Evolutionary conservation across 129 eudicot species (phyloP).

Genomic region (Tanacetum coccineum): DNA sequence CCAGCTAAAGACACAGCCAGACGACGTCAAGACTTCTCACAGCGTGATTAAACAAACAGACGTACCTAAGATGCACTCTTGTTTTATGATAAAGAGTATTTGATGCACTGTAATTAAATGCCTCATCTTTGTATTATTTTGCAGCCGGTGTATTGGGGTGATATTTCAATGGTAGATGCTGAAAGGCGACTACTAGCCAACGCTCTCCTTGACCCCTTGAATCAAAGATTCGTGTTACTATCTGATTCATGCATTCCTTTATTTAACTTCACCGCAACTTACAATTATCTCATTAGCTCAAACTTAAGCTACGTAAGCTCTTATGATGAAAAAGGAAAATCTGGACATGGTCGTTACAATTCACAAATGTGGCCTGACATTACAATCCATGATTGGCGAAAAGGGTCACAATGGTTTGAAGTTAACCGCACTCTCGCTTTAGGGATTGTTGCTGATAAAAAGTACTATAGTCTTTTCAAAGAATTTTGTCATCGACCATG

Average conservation of each 20-base stretch:
- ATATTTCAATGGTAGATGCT: conserved; percentile 39
- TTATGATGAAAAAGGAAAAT: conserved; percentile 27
- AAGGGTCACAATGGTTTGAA: conserved; percentile 26
- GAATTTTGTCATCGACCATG: conserved; percentile 35
- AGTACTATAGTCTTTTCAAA: conserved; percentile 28
- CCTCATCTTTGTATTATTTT: not conserved
- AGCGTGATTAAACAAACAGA: too few relatives aligned
- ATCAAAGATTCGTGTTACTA: conserved; percentile 38
- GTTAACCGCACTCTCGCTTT: conserved; percentile 37
- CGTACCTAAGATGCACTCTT: too few relatives aligned
- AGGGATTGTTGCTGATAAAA: conserved; percentile 20
- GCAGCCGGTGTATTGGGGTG: conserved; percentile 43
- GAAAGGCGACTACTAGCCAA: conserved; percentile 38
- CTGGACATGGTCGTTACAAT: conserved; percentile 38
- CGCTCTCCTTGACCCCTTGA: conserved; percentile 34
- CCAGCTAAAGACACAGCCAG: too few relatives aligned
- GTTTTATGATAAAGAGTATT: too few relatives aligned
- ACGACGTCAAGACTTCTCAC: too few relatives aligned
- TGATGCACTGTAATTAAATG: too few relatives aligned
- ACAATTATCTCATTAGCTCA: conserved; percentile 30
- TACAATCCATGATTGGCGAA: conserved; percentile 29
- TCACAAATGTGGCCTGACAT: conserved; percentile 34
- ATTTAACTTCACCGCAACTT: conserved; percentile 35
- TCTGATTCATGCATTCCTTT: conserved; percentile 41
- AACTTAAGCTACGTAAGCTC: conserved; percentile 30